phyloP scores from a whole-genome alignment of 768 basidiomycete species.

The Hypsizygus marmoreus region DNA sequence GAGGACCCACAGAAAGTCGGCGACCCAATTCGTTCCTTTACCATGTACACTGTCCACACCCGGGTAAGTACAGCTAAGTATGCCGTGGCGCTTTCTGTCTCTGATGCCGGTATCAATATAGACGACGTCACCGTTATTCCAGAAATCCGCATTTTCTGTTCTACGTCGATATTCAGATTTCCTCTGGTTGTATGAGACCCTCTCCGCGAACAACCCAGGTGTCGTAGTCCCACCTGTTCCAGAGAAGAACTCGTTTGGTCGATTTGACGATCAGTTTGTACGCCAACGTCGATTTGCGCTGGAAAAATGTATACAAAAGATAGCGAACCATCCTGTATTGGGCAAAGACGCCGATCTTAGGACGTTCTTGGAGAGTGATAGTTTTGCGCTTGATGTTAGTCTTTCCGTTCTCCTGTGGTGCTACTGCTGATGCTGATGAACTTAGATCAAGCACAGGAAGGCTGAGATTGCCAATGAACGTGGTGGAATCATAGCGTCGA shows the following conservation, averaged over 20 bases:
- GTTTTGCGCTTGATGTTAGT: conserved; percentile 85
- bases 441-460: conserved; percentile 87
- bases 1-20: conserved; percentile 97
- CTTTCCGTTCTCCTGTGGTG: not conserved
- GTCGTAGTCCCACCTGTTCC: conserved; percentile 97
- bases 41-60: conserved; percentile 96
- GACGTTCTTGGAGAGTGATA: conserved; percentile 92
- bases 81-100: not conserved
- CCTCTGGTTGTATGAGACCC: conserved; percentile 91
- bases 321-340: conserved; percentile 88
- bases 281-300: conserved; percentile 81
- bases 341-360: conserved; percentile 86
- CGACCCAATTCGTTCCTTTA: conserved; percentile 92
- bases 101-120: conserved; percentile 26
- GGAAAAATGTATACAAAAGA: conserved; percentile 91
- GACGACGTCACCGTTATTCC: conserved; percentile 86
- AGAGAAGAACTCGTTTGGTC: conserved; percentile 91
- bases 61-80: conserved; percentile 47
- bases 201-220: conserved; percentile 90
- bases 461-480: conserved; percentile 75
- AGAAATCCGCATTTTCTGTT: conserved; percentile 86
- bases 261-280: conserved; percentile 92
- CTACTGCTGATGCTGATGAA: conserved; percentile 6
- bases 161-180: conserved; percentile 98
- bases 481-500: conserved; percentile 80